Evolutionary conservation across 2,329 filamentous ascomycete genomes (phyloP).

Genomic region (Cytospora leucostoma): DNA sequence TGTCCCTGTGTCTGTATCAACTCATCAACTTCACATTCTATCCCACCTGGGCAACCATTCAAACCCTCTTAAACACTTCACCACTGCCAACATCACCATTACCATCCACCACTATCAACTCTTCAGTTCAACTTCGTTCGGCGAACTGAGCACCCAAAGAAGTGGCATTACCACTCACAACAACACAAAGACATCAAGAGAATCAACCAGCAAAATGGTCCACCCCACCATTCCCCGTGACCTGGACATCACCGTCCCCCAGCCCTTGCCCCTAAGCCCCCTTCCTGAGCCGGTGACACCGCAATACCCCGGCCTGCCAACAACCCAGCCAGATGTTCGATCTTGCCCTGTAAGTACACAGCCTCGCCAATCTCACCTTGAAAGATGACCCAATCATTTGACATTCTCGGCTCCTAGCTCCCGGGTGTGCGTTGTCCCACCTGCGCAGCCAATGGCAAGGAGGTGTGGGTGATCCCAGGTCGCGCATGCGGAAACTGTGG

Average conservation of each 20-base stretch:
- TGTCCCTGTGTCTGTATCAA: constrained; percentile 1
- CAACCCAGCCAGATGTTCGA: constrained; percentile 22
- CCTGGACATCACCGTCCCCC: constrained; percentile 19
- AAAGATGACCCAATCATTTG: background rate
- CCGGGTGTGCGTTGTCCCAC: constrained; percentile 56
- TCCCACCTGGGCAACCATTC: background rate
- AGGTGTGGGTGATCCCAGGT: constrained; percentile 59
- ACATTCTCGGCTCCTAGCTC: constrained; percentile 36
- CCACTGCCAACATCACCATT: background rate
- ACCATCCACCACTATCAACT: background rate
- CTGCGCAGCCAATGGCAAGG: constrained; percentile 50
- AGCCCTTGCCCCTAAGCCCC: constrained; percentile 2
- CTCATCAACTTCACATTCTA: constrained; percentile 12
- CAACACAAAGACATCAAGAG: background rate
- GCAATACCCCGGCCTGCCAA: constrained; percentile 22
- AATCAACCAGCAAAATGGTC: constrained; percentile 22
- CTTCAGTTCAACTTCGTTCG: background rate
- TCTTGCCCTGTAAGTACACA: constrained; percentile 28
- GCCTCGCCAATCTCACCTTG: background rate
- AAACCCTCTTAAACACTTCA: background rate
- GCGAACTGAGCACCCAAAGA: background rate
- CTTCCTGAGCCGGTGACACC: constrained; percentile 18
- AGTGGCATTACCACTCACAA: background rate
- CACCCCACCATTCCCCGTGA: constrained; percentile 25
- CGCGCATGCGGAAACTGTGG: constrained; percentile 54